These are phyloP conservation scores for Fomitopsis palustris DNA, from an alignment of 1,284 basidiomycete species.

Conservation along the genomic window DNA sequence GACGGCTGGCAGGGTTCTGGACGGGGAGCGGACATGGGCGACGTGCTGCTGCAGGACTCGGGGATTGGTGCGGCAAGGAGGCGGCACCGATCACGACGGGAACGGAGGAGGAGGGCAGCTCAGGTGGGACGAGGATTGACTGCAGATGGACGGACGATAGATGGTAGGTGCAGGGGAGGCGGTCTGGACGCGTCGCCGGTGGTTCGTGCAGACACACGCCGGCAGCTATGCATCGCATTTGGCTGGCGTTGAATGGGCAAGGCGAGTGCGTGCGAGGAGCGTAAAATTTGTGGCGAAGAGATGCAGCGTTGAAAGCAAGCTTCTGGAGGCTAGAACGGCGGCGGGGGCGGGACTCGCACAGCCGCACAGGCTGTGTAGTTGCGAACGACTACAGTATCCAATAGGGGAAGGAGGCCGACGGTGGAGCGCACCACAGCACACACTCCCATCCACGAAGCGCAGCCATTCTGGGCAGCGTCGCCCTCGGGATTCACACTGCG, in stretches of 20 bases:
- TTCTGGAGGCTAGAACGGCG: not conserved
- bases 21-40: not conserved
- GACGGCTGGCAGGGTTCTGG: not conserved
- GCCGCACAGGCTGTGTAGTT: not conserved
- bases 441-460: not conserved
- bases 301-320: not conserved
- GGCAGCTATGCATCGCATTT: not conserved
- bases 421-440: not conserved
- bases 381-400: not conserved
- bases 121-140: not conserved
- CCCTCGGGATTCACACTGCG: not conserved
- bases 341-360: no score
- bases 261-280: not conserved
- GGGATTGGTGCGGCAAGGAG: not conserved
- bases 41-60: not conserved
- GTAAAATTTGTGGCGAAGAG: not conserved
- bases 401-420: not conserved
- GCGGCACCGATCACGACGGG: not conserved
- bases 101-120: not conserved
- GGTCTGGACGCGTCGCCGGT: not conserved
- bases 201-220: not conserved
- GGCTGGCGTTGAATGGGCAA: not conserved
- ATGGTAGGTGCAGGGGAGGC: not conserved
- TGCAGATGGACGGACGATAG: not conserved
- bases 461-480: not conserved